Evolutionary conservation across 2,329 filamentous ascomycete genomes (phyloP).

Genomic region (Amylocarpus encephaloides): DNA sequence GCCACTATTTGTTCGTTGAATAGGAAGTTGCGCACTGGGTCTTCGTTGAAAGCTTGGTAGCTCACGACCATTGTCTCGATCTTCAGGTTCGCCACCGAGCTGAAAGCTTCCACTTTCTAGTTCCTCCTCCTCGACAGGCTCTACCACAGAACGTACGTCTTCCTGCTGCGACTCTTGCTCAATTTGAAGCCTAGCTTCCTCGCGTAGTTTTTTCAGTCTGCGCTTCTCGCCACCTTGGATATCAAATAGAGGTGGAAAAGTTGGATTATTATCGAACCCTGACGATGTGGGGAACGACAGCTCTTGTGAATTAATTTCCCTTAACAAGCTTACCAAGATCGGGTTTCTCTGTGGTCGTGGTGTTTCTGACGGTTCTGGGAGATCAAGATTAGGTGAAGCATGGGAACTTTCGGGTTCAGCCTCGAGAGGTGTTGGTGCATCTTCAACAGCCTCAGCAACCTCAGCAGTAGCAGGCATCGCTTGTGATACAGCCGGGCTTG

Average conservation of each 20-base stretch:
- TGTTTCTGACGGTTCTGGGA: constrained; percentile 9
- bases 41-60: constrained; percentile 48
- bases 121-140: constrained; percentile 60
- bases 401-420: constrained; percentile 4
- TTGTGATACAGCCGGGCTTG: constrained; percentile 70
- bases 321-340: constrained; percentile 36
- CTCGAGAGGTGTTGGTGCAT: constrained; percentile 28
- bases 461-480: constrained; percentile 50
- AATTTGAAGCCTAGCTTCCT: constrained; percentile 49
- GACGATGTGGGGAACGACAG: constrained; percentile 41
- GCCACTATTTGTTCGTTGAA: constrained; percentile 55
- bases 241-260: constrained; percentile 76
- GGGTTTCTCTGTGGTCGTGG: constrained; percentile 19
- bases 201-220: constrained; percentile 61
- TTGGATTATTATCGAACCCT: constrained; percentile 40
- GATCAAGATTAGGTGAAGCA: constrained; percentile 4
- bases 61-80: constrained; percentile 53
- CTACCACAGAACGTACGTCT: constrained; percentile 41
- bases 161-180: constrained; percentile 51
- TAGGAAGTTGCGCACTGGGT: constrained; percentile 67
- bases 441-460: constrained; percentile 39
- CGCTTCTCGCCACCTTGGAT: constrained; percentile 75
- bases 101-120: constrained; percentile 79
- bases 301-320: constrained; percentile 42
- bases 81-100: constrained; percentile 87